These are phyloP conservation scores for Annulohypoxylon bovei DNA, from an alignment of 495 filamentous ascomycete species.

Conservation along the genomic window DNA sequence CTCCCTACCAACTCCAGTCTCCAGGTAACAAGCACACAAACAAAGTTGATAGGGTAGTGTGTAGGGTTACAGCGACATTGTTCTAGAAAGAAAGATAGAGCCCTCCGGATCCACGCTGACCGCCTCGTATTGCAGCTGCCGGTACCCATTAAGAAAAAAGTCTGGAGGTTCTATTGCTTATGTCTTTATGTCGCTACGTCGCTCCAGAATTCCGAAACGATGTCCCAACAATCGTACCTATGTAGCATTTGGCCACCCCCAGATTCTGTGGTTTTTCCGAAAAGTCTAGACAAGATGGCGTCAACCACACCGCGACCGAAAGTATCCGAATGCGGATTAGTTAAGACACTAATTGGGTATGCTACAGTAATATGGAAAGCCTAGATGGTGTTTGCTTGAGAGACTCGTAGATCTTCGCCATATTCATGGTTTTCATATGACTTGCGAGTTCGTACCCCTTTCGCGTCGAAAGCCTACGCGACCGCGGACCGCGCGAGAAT, in stretches of 20 bases:
- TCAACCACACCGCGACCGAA: constrained; percentile 23
- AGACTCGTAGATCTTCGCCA: constrained; percentile 34
- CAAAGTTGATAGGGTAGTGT: too few species aligned
- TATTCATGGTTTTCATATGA: constrained; percentile 34
- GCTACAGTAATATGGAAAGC: constrained; percentile 5
- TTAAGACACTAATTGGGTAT: constrained; percentile 8
- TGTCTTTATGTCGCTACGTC: constrained; percentile 1
- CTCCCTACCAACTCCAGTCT: constrained; percentile 26
- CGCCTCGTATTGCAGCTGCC: constrained; percentile 42
- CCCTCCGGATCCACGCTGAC: constrained; percentile 27
- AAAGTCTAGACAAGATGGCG: constrained; percentile 30
- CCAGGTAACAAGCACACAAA: constrained; percentile 31
- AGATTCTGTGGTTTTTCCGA: constrained; percentile 24
- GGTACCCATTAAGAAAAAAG: constrained; percentile 37
- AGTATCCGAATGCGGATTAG: constrained; percentile 15
- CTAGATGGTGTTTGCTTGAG: constrained; percentile 24
- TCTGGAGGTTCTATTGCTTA: constrained; percentile 18
- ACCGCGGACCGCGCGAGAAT: constrained; percentile 12
- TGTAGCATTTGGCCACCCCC: constrained; percentile 14
- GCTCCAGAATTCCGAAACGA: constrained; percentile 25
- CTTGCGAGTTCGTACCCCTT: constrained; percentile 22
- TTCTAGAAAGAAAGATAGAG: constrained; percentile 40
- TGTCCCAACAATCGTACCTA: constrained; percentile 24
- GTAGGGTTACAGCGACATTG: constrained; percentile 30
- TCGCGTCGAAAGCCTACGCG: constrained; percentile 35